phyloP scores from a whole-genome alignment of 1,284 basidiomycete species.

The Salmacisia buchloeana region DNA sequence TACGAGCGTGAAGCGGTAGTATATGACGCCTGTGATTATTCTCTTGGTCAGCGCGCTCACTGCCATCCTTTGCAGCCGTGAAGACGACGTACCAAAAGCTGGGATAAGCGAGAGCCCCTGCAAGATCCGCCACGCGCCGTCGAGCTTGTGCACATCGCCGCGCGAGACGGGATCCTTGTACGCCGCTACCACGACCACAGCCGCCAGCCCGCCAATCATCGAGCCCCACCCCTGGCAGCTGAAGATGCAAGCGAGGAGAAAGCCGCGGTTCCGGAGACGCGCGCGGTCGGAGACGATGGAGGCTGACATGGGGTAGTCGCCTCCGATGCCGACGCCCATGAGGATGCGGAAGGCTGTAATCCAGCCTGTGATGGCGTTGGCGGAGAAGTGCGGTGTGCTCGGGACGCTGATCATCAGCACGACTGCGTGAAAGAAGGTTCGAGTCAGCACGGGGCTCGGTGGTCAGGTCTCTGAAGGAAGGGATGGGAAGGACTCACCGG shows the following conservation, averaged over 20 bases:
- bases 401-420: constrained; percentile 6
- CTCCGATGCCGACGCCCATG: constrained; percentile 57
- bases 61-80: constrained; percentile 64
- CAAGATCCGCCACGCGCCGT: constrained; percentile 45
- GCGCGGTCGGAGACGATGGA: constrained; percentile 29
- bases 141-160: constrained; percentile 38
- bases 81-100: constrained; percentile 53
- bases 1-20: constrained; percentile 54
- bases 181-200: constrained; percentile 63
- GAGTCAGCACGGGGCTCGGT: not conserved
- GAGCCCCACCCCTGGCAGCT: constrained; percentile 48
- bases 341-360: constrained; percentile 8
- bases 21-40: constrained; percentile 47
- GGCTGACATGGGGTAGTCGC: constrained; percentile 65
- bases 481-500: constrained; percentile 10
- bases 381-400: constrained; percentile 15
- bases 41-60: not conserved
- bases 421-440: not conserved
- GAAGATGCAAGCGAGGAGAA: constrained; percentile 51
- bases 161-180: constrained; percentile 59
- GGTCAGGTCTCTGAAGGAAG: constrained; percentile 19
- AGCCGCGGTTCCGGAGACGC: constrained; percentile 35
- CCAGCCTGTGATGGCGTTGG: constrained; percentile 7
- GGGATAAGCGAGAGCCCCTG: constrained; percentile 49
- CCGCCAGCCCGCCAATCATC: constrained; percentile 60